phyloP scores from a whole-genome alignment of 306 rosid genomes.

The Boehmeria nivea region DNA sequence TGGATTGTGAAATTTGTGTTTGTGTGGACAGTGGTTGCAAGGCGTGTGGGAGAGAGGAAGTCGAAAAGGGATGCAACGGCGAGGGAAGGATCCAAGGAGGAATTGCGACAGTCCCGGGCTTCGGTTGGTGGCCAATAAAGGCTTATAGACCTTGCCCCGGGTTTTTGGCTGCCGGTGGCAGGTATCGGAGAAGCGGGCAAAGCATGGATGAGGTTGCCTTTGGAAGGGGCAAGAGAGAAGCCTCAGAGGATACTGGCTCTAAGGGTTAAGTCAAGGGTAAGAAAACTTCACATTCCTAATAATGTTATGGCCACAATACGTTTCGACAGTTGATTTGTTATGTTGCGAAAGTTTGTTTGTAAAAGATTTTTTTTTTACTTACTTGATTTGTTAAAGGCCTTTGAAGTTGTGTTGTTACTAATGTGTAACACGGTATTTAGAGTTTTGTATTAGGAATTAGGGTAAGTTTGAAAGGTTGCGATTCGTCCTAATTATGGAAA shows the following conservation, averaged over 20 bases:
- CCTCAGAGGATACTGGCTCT: constrained; percentile 18
- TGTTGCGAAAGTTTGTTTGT: too few species aligned
- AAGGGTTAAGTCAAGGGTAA: constrained; percentile 36
- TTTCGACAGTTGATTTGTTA: too few species aligned
- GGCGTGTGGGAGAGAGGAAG: constrained; percentile 76
- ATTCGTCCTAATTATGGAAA: too few species aligned
- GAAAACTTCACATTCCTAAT: not conserved
- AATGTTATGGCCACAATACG: not conserved
- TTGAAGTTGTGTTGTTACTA: too few species aligned
- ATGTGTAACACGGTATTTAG: too few species aligned
- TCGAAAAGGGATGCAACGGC: constrained; percentile 87
- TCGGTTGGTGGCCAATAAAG: constrained; percentile 99
- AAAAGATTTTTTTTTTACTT: too few species aligned
- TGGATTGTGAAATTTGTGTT: not conserved
- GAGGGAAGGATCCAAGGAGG: constrained; percentile 98
- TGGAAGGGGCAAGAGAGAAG: constrained; percentile 44
- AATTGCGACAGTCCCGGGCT: constrained; percentile 86
- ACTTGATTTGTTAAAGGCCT: too few species aligned
- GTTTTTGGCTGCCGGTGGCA: constrained; percentile 76
- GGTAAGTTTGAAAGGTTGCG: too few species aligned
- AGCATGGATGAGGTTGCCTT: constrained; percentile 91
- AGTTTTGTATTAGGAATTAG: too few species aligned
- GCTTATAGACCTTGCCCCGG: constrained; percentile 97
- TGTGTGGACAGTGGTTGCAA: constrained; percentile 56
- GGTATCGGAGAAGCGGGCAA: constrained; percentile 78